Conservation (phyloP, 805 yeast species). For the Naumovozyma castellii region DNA sequence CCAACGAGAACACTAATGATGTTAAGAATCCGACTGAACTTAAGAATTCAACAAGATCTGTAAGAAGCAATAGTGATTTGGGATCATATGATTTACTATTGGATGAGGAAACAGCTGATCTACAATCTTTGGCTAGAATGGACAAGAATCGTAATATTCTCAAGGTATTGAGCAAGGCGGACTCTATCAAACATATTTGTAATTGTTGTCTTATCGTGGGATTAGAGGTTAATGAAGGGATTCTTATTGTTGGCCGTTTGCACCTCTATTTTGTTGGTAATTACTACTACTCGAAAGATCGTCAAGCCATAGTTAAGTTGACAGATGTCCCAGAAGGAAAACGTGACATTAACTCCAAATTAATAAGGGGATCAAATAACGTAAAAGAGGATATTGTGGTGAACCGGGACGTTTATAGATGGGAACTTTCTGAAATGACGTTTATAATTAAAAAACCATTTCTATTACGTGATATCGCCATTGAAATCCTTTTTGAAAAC, state of each 20-base stretch:
- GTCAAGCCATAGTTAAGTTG: conserved; percentile 51
- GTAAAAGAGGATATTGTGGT: conserved; percentile 12
- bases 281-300: conserved; percentile 43
- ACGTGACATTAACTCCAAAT: conserved; percentile 60
- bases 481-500: conserved; percentile 66
- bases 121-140: conserved; percentile 31
- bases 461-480: conserved; percentile 66
- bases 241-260: conserved; percentile 56
- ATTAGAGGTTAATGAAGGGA: conserved; percentile 64
- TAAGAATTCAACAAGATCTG: neutral
- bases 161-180: conserved; percentile 59
- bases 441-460: conserved; percentile 69
- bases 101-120: conserved; percentile 30
- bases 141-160: conserved; percentile 70
- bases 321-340: conserved; percentile 52
- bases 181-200: conserved; percentile 60
- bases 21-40: neutral
- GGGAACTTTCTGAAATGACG: conserved; percentile 52
- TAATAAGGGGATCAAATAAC: conserved; percentile 45
- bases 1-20: neutral
- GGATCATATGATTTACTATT: conserved; percentile 39
- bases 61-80: neutral
- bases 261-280: conserved; percentile 62
- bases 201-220: conserved; percentile 72
- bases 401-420: conserved; percentile 35